Conservation (phyloP, 257 asterid genomes). For the Fraxinus americana region DNA sequence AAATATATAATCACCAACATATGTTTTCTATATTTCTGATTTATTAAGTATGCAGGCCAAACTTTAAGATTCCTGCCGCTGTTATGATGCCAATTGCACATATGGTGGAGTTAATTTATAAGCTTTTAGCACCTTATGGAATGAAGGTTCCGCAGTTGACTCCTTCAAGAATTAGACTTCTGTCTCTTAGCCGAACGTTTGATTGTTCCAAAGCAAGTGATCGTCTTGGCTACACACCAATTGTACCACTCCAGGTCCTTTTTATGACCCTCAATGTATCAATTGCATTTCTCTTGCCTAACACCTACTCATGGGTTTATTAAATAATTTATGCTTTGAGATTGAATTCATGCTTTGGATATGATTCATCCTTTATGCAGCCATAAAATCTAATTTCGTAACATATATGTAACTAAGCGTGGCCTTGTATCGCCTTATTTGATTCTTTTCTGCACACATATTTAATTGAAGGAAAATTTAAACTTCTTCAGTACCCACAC, state of each 20-base stretch:
- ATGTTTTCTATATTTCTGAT: constrained; percentile 52
- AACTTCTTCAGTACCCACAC: constrained; percentile 16
- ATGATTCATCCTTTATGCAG: constrained; percentile 20
- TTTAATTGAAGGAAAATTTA: constrained; percentile 9
- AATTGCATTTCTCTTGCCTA: constrained; percentile 23
- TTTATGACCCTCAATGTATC: constrained; percentile 23
- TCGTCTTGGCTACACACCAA: constrained; percentile 84
- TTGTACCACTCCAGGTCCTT: constrained; percentile 84
- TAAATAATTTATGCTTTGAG: constrained; percentile 12
- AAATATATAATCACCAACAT: constrained; percentile 13
- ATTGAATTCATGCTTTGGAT: constrained; percentile 9
- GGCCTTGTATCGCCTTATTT: constrained; percentile 16
- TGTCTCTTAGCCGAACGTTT: constrained; percentile 83
- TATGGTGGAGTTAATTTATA: constrained; percentile 77
- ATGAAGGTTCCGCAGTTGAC: constrained; percentile 98
- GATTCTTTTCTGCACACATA: constrained; percentile 1
- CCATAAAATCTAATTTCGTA: constrained; percentile 11
- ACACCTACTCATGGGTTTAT: constrained; percentile 19
- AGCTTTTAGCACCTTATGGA: constrained; percentile 80
- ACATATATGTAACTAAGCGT: constrained; percentile 9
- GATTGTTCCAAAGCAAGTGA: constrained; percentile 84
- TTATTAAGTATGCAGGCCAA: constrained; percentile 82
- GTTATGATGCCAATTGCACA: constrained; percentile 90
- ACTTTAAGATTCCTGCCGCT: constrained; percentile 72
- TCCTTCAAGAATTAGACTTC: constrained; percentile 91